Evolutionary conservation across 2,329 filamentous ascomycete genomes (phyloP), one percentile per base, ranked within the genome.

Genomic region (Colletotrichum sp.): DNA sequence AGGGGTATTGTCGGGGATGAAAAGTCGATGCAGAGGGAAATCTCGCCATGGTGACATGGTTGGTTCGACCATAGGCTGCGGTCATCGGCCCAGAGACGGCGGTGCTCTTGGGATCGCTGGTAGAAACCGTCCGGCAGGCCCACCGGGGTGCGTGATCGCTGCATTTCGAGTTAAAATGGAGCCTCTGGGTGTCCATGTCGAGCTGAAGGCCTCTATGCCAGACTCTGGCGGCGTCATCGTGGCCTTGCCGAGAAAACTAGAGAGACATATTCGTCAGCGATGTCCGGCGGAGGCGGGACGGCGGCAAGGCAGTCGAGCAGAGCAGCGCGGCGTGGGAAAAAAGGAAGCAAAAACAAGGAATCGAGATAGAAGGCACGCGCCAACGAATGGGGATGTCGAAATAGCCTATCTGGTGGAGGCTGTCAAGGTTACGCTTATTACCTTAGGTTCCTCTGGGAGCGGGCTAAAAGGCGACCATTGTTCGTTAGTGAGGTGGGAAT

Each of bases 391-490:
- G 48, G 52, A 74, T 66, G 60, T 71, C 39, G 36, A 56, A 71
- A 43, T 66, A 75, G 68, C 30, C 68, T 75, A 32, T 39, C 12
- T 22, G 39, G 68, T 71, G 61, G 72, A 71, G 55, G 68, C 68
- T 71, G 36, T 55, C 52, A 39, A 27, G 32, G 22, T 36, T 58
- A 60, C 66, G 66, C 32, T 43, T 32, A 61, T 71, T 66, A 61
- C 28, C 56, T 68, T 68, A 65, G 32, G 32, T 39, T 36, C 15
- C 62, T 52, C 16, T 39, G 25, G 25, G 16, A 18, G n/a, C 25
- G 32, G 55, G 55, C 55, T 28, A 58, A 28, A 27, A 58, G 5
- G 22, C n/a, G 27, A 12, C 58, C 36, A 43, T 16, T 48, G 22
- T 52, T 39, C 15, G 27, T 32, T 64, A 43, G 61, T 25, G 30